Evolutionary conservation across 768 basidiomycete species (phyloP).

Genomic region (Pisolithus marmoratus): DNA sequence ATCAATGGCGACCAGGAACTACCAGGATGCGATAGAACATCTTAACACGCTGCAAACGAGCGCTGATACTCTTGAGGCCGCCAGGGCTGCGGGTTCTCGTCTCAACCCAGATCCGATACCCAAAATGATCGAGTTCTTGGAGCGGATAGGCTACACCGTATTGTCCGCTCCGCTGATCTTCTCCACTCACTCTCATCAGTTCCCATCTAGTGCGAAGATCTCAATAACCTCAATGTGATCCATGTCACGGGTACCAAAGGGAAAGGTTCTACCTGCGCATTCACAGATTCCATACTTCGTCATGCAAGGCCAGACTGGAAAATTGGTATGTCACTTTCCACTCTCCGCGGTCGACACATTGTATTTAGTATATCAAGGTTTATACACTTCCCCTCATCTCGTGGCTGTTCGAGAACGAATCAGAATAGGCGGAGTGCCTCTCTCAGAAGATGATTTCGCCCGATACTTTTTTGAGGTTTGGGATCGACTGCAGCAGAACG

Average conservation of each 20-base stretch:
- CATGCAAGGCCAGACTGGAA: conserved; percentile 65
- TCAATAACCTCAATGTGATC: conserved; percentile 86
- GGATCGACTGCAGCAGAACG: conserved; percentile 70
- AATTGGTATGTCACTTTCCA: conserved; percentile 51
- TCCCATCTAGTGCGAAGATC: conserved; percentile 58
- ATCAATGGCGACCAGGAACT: conserved; percentile 52
- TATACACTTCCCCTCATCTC: conserved; percentile 96
- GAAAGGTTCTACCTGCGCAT: conserved; percentile 96
- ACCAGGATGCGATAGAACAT: conserved; percentile 65
- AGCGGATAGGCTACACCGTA: conserved; percentile 82
- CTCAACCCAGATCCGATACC: conserved; percentile 60
- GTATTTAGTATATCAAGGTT: conserved; percentile 42
- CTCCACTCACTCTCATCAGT: conserved; percentile 8
- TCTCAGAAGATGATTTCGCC: conserved; percentile 85
- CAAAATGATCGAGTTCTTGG: conserved; percentile 88
- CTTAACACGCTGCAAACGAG: conserved; percentile 87
- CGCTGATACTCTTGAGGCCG: conserved; percentile 65
- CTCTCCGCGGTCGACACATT: neutral
- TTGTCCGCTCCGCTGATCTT: conserved; percentile 17
- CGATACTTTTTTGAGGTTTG: conserved; percentile 95
- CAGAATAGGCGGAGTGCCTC: conserved; percentile 85
- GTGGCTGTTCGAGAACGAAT: conserved; percentile 97
- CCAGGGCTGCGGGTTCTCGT: conserved; percentile 47
- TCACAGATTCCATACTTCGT: conserved; percentile 82
- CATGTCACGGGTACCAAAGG: conserved; percentile 99